A percentile compares a stretch with the other conserved stretches of the same genome.
Conservation (phyloP, 2,329 filamentous ascomycete genomes). For the Tolypocladium endophyticum region DNA sequence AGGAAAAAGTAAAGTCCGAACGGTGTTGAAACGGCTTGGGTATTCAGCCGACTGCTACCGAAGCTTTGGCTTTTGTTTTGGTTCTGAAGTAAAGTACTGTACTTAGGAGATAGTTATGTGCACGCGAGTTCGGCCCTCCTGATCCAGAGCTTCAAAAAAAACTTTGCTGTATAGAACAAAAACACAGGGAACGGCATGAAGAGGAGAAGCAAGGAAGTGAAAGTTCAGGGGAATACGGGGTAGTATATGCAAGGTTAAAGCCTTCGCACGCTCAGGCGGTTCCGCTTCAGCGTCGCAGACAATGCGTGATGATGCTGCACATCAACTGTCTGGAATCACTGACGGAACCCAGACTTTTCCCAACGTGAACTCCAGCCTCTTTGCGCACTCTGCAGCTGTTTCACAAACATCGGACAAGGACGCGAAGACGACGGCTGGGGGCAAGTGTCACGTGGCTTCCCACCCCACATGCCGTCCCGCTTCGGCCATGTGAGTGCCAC, state of each 20-base stretch:
- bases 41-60: not conserved
- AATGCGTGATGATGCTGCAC: not conserved
- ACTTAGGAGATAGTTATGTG: not conserved
- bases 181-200: not conserved
- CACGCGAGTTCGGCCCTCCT: not conserved
- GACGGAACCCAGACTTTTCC: not conserved
- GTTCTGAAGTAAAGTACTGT: not conserved
- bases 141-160: not conserved
- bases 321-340: not conserved
- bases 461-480: not conserved
- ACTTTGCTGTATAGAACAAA: not conserved
- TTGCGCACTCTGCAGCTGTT: not conserved
- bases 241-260: not conserved
- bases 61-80: not conserved
- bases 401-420: not conserved
- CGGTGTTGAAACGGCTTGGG: not conserved
- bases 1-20: slow-evolving; percentile 1
- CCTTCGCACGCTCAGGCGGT: not conserved
- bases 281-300: not conserved
- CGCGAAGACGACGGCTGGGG: not conserved
- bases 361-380: not conserved
- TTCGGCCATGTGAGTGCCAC: not conserved
- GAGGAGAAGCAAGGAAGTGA: not conserved
- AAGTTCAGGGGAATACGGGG: not conserved
- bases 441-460: not conserved